These are phyloP conservation scores for Claviceps maximensis DNA, from an alignment of 2,329 filamentous ascomycete genomes.

Conservation along the genomic window DNA sequence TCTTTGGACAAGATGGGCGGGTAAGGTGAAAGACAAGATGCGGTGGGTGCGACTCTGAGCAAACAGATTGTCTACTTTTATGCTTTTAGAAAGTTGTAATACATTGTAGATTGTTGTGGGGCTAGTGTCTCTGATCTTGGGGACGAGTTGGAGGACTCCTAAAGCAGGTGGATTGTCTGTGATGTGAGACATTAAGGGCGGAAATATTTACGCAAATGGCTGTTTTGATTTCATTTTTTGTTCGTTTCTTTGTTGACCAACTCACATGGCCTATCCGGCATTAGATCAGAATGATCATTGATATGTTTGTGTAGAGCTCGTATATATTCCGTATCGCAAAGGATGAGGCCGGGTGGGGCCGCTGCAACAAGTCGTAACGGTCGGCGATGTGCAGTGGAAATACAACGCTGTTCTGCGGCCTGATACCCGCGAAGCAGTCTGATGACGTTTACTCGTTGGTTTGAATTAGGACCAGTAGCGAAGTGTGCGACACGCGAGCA, in stretches of 20 bases:
- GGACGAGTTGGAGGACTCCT: not conserved
- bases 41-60: not conserved
- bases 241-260: not conserved
- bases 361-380: too few relatives aligned
- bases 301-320: not conserved
- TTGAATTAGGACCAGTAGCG: not conserved
- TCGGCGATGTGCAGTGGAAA: too few relatives aligned
- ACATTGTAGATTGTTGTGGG: not conserved
- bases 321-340: not conserved
- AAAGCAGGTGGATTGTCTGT: not conserved
- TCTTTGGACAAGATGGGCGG: conserved; percentile 3
- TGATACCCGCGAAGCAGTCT: not conserved
- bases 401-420: too few relatives aligned
- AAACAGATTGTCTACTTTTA: not conserved
- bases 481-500: not conserved
- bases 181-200: not conserved
- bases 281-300: not conserved
- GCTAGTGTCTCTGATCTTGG: not conserved
- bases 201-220: not conserved
- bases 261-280: not conserved
- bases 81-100: not conserved
- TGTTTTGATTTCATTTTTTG: not conserved
- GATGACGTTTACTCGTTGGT: not conserved
- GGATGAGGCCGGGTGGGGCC: not conserved
- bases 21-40: not conserved